Base-by-base conservation (phyloP, 371 early-diverging fungal species). In the Mortierella sp. region DNA sequence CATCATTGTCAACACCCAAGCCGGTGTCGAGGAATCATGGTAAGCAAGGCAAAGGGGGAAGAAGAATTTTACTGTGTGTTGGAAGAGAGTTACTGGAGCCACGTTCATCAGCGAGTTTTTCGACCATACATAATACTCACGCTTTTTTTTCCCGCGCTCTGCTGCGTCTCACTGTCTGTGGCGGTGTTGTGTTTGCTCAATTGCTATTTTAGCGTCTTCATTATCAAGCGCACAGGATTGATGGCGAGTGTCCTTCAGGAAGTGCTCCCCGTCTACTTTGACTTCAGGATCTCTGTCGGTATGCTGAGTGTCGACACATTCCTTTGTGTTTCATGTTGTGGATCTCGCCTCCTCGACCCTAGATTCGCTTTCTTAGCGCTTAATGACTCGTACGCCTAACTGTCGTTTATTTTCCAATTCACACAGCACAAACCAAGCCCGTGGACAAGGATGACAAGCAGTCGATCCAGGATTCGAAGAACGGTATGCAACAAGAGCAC, bases 251-350 rank as follows among this genome's bases (percentile, higher is more conserved):
- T 78, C 37, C 71, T 91, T 14, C 74, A 77, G 57, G 78, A 83
- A 14, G 82, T 84, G 21, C 50, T 89, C 50, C 91, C 91, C 0
- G 79, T 91, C 48, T 88, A 81, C 76, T 77, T 87, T 44, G 89
- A 91, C 53, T 91, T 91, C 73, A 72, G 88, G 26, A 79, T 90
- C 46, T 86, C 89, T 40, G 85, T 89, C 26, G 82, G 91, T 89
- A 83, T 72, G 79, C 50, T 40, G 44, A 1, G n/a, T 40, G 34
- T 9, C 3, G 43, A 9, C 43, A 34, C 40, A 67, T 40, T 67
- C 67, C 40, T 24, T 10, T 24, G n/a, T 67, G 67, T 67, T 67
- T 67, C 40, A 67, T 24, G 19, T 61, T 6, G 61, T 31, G 26
- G 61, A 61, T 16, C 11, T 31, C 37, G 44, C 28, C 24, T n/a